Conservation (phyloP, 768 basidiomycete genomes). For the Pleurotus tuoliensis region DNA sequence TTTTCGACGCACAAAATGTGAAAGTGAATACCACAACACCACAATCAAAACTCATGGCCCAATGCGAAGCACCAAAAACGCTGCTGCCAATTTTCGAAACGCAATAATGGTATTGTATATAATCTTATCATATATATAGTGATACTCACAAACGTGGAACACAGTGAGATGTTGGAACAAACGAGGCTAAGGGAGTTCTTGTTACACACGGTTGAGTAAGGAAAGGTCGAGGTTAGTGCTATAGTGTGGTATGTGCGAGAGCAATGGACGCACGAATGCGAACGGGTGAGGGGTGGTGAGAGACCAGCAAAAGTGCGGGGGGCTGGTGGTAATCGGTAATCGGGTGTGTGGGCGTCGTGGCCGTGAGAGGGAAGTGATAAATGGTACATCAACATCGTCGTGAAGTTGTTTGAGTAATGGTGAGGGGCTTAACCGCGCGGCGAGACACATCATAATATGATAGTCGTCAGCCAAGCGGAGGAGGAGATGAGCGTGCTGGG, state of each 20-base stretch:
- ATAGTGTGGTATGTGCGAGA: neutral
- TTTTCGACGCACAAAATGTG: neutral
- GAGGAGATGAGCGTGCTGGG: neutral
- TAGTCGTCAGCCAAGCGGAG: neutral
- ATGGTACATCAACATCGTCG: neutral
- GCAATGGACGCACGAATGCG: neutral
- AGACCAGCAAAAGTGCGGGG: neutral
- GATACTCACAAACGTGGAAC: neutral
- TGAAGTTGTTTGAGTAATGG: neutral
- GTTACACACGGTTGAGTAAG: neutral
- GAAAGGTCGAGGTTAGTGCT: neutral
- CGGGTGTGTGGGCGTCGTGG: neutral
- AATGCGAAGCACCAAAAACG: neutral
- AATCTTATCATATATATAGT: constrained; percentile 1
- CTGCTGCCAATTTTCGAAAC: neutral
- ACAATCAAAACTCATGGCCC: neutral
- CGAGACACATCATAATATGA: neutral
- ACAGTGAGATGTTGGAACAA: neutral
- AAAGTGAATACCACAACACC: neutral
- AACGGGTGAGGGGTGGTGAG: neutral
- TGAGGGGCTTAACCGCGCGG: neutral
- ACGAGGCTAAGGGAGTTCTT: neutral
- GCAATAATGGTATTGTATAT: constrained; percentile 10
- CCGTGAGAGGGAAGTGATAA: neutral
- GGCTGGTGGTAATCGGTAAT: neutral